Base-by-base conservation (phyloP, 495 filamentous ascomycete species). In the Tuber microsphaerosporum region DNA sequence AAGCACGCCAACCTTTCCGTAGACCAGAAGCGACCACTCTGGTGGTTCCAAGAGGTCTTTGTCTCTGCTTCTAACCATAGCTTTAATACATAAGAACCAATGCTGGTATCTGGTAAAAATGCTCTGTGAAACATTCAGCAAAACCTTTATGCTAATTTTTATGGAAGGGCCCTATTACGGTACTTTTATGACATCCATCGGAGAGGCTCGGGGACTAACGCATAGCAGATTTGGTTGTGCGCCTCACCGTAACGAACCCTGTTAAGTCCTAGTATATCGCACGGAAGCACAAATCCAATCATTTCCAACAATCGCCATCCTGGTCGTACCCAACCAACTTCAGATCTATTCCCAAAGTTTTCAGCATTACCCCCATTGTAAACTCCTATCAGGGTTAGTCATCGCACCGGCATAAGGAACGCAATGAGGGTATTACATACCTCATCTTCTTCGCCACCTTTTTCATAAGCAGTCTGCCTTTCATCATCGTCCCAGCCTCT, bases 291-390 rank as follows among this genome's bases (percentile, higher is more conserved):
- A 34, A 65, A 65, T 34, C 56, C 14, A 65, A 65, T 79, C 56
- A 79, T 39, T 44, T 73, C 77, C 77, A 79, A 44, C 77, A 79
- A 48, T 79, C 77, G 46, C 73, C 75, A 70, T 68, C 77, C 48
- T 71, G 73, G 34, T 79, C 76, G n/a, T 79, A 79, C 34, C 76
- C 77, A 68, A 79, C 73, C 39, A 79, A 69, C 17, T 79, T 75
- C 46, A 79, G 44, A 37, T 79, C 76, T 44, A 83, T 81, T 48
- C 80, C 76, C 72, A 83, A 73, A 19, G 76, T 76, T 71, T 82
- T 83, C 46, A 83, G 70, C 81, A 83, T 83, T 65, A 81, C 56
- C 51, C 77, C 79, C 78, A 83, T 83, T 43, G 81, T 82, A 51
- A 83, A 83, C 75, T 81, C 69, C 43, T 73, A 72, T 19, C 16